These are phyloP conservation scores for Auriscalpium microsporum DNA, from an alignment of 768 basidiomycete genomes.

Conservation along the genomic window DNA sequence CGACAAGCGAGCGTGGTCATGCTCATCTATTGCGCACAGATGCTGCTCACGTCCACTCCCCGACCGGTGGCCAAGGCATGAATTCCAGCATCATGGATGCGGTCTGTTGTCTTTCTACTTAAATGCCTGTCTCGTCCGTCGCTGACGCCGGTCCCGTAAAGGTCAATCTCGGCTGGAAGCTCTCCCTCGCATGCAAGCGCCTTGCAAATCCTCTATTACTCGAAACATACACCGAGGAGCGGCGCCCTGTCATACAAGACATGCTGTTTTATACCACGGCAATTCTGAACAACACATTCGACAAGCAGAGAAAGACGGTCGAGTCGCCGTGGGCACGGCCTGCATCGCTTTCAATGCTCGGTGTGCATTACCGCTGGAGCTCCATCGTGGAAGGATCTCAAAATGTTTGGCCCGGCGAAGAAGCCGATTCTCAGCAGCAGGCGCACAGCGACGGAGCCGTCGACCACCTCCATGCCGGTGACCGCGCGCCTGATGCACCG, in stretches of 20 bases:
- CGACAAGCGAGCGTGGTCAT: slow-evolving; percentile 6
- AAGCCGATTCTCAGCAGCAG: background rate
- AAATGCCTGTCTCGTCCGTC: background rate
- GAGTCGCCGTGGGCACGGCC: background rate
- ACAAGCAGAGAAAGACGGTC: background rate
- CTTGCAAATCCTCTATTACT: slow-evolving; percentile 6
- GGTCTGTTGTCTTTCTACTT: background rate
- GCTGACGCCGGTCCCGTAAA: background rate
- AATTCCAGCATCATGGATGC: background rate
- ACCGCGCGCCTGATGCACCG: slow-evolving; percentile 15
- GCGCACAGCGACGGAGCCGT: background rate
- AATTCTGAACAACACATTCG: slow-evolving; percentile 1
- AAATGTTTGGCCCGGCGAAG: background rate
- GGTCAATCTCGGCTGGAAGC: slow-evolving; percentile 14
- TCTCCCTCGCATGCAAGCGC: slow-evolving; percentile 9
- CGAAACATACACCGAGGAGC: slow-evolving; percentile 12
- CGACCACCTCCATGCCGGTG: slow-evolving; percentile 6
- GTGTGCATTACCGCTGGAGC: slow-evolving; percentile 14
- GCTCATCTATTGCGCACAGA: background rate
- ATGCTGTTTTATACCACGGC: slow-evolving; percentile 8
- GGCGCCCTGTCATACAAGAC: slow-evolving; percentile 12
- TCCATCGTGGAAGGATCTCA: slow-evolving; percentile 8
- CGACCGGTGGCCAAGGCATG: slow-evolving; percentile 2
- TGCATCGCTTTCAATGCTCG: background rate
- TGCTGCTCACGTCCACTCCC: slow-evolving; percentile 2